Percentiles rank a stretch among this genome's conserved stretches.
Evolutionary conservation across 805 yeast genomes (phyloP).

Genomic region (Saccharomycopsis sp.): DNA sequence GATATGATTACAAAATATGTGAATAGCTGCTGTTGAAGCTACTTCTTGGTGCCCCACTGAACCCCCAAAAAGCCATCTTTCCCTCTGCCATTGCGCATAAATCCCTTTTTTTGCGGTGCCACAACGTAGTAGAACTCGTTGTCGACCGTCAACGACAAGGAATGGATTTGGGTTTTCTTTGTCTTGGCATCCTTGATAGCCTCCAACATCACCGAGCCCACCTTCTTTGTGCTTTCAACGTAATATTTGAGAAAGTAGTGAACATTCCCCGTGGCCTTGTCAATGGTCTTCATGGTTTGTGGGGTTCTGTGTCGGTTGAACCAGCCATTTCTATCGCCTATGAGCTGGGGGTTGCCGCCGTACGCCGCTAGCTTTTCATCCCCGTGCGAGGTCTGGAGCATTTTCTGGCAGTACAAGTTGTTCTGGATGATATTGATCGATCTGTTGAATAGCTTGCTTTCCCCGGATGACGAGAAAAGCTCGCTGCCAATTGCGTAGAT

Average conservation of each 20-base stretch:
- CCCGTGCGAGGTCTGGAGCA: slow-evolving; percentile 41
- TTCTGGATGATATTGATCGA: slow-evolving; percentile 72
- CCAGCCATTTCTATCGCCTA: slow-evolving; percentile 40
- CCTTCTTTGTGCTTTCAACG: slow-evolving; percentile 59
- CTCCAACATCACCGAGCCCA: slow-evolving; percentile 71
- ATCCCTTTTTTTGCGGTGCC: slow-evolving; percentile 9
- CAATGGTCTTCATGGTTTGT: slow-evolving; percentile 55
- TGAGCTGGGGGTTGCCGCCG: slow-evolving; percentile 48
- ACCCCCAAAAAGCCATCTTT: slow-evolving; percentile 12
- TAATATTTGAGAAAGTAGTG: slow-evolving; percentile 79
- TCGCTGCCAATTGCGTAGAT: slow-evolving; percentile 73
- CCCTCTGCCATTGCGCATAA: not conserved
- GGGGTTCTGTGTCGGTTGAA: slow-evolving; percentile 90
- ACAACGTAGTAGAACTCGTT: slow-evolving; percentile 16
- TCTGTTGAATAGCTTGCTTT: slow-evolving; percentile 80
- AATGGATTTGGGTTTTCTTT: slow-evolving; percentile 5
- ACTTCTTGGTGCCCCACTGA: slow-evolving; percentile 17
- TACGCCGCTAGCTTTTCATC: slow-evolving; percentile 64
- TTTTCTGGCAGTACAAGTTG: slow-evolving; percentile 48
- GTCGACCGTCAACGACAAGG: slow-evolving; percentile 16
- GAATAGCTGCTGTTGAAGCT: too few relatives aligned
- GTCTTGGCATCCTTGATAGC: slow-evolving; percentile 43
- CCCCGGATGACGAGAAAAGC: slow-evolving; percentile 81
- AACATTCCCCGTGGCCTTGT: slow-evolving; percentile 61
- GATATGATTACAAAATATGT: too few relatives aligned